Base-by-base conservation (phyloP, 768 basidiomycete species). In the Steccherinum ochraceum region DNA sequence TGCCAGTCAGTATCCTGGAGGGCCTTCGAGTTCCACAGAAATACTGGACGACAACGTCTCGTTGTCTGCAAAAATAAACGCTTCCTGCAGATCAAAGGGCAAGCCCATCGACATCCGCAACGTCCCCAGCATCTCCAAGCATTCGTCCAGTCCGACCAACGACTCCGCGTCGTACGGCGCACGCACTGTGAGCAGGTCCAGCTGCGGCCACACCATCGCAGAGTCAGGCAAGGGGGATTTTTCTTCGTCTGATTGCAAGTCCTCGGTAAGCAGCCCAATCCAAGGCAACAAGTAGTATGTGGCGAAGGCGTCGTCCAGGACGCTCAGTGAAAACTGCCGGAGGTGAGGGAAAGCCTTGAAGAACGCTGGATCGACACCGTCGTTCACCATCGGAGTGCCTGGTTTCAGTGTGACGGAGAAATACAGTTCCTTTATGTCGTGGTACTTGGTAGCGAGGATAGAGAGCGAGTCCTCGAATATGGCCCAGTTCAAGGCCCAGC, bases 301-400 rank as follows among this genome's bases (percentile, higher is more conserved):
- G 23, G 39, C 43, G 13, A 20, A 20, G 1, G 11, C n/a, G 50
- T 54, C 49, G 27, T 42, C 35, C 41, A 39, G 23, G 3, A 42
- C 50, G 39, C 18, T 43, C n/a, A 54, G 46, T n/a, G 46, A 7
- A 18, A 54, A 26, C 18, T 12, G 10, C 12, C 40, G 49, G 12
- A 54, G 45, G 12, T 51, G 24, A 12, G 49, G 45, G 46, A 54
- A 54, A 12, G 48, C 49, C 10, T 5, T 25, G 45, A 50, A 51
- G n/a, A 51, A 26, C 16, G 12, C 16, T 4, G 25, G 40, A 13
- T 23, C 12, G 5, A 54, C 45, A 24, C 35, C 44, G 12, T 12
- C 16, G 1, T 51, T 39, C 27, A 13, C 7, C 20, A 40, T 24
- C 24, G 26, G 5, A 35, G 21, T 12, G 24, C 42, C 5, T 3